Evolutionary conservation across 495 filamentous ascomycete genomes (phyloP).

Genomic region (Hypoxylon perforatum): DNA sequence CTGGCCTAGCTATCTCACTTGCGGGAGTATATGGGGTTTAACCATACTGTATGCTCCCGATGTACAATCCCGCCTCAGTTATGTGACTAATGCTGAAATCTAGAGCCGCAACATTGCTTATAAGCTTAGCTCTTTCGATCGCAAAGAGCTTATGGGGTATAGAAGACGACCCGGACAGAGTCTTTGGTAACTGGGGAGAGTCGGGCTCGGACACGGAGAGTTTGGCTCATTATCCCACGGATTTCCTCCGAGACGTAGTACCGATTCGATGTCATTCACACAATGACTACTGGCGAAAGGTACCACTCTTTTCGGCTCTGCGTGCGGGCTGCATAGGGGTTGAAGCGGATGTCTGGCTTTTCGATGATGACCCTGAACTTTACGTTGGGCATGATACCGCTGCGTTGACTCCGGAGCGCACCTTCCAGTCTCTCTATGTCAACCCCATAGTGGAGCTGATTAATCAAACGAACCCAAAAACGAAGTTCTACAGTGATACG

Average conservation of each 20-base stretch:
- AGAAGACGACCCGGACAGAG: conserved; percentile 62
- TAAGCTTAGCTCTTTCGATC: conserved; percentile 62
- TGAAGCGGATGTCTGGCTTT: conserved; percentile 91
- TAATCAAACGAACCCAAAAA: conserved; percentile 62
- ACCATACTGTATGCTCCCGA: conserved; percentile 42
- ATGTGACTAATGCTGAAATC: conserved; percentile 28
- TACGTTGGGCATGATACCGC: conserved; percentile 69
- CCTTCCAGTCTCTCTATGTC: conserved; percentile 72
- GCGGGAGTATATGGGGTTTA: conserved; percentile 44
- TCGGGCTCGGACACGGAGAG: conserved; percentile 59
- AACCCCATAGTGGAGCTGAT: conserved; percentile 70
- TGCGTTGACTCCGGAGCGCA: conserved; percentile 64
- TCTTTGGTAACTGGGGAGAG: conserved; percentile 65
- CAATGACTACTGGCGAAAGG: conserved; percentile 89
- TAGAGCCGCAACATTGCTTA: conserved; percentile 47
- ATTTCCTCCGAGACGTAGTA: conserved; percentile 75
- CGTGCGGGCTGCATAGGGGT: conserved; percentile 75
- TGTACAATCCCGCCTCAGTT: neutral
- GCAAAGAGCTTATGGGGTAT: conserved; percentile 65
- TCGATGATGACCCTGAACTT: conserved; percentile 67
- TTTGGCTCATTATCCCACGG: conserved; percentile 74
- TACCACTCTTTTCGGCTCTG: conserved; percentile 75
- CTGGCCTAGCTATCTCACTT: conserved; percentile 22
- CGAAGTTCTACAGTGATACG: conserved; percentile 54
- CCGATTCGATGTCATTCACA: conserved; percentile 82